Evolutionary conservation across 331 rosid species (phyloP), one percentile per base, ranked within the genome.

Genomic region (Stylosanthes scabra): DNA sequence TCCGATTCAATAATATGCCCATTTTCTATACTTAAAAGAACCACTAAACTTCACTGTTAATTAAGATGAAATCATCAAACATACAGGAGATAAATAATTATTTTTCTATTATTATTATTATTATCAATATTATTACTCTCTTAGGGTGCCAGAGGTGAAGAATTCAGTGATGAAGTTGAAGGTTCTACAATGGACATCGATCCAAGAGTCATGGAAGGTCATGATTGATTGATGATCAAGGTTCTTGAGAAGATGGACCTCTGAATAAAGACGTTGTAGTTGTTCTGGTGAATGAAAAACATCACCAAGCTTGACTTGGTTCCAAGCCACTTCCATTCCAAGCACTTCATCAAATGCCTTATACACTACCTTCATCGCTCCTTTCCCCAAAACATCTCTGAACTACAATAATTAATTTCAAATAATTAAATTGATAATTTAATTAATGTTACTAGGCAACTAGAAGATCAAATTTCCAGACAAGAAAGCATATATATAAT

Each of bases 281-380:
- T 82, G 88, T 1, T 91, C 91, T 0, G 97, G 89, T 44, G 95
- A 89, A 66, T 90, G 84, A 27, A 91, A 89, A 2, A 83, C 85
- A 46, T 91, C 93, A 47, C 83, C 87, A 40, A 93, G 91, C 62
- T 79, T 84, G 29, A 89, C 88, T 80, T 89, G 97, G 74, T 89
- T 93, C 98, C 98, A 93, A 54, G 98, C 98, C 66, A 93, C 98
- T 74, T 93, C 98, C 44, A 88, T 76, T 72, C 97, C 98, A 7
- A 77, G 80, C 4, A 83, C 84, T 72, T 93, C 93, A 76, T 93
- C 98, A 74, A 93, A 91, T 62, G 86, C 97, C 59, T 71, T 88
- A 44, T 93, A 93, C 20, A 93, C 98, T 9, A 82, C 79, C 79
- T 93, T 93, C 93, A 81, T 82, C 12, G 98, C 98, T 74, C 98